Base-by-base conservation (phyloP, 1,284 basidiomycete genomes). In the Boletus coffeatus region DNA sequence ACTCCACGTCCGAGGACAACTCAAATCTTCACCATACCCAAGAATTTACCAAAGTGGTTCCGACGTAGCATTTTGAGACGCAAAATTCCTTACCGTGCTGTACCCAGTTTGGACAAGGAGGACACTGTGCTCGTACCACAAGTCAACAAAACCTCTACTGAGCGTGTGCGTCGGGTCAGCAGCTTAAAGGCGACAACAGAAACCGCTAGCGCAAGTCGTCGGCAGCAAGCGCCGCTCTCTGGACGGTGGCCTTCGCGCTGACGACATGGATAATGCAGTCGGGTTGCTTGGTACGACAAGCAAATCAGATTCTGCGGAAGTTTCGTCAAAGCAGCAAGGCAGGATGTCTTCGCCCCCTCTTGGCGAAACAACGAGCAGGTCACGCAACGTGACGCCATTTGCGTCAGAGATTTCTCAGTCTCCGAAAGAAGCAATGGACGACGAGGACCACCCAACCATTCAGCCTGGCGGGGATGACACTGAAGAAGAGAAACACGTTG, bases 61-160 rank as follows among this genome's bases (percentile, higher is more conserved):
- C 70, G 69, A 55, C 73, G 69, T 6, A 72, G 70, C 63, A 61
- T 73, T 14, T 59, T 74, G 60, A 71, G 58, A 25, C 65, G 71
- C 34, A 70, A 59, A 29, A 50, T 53, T 25, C 53, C 59, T 46
- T 43, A 58, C 32, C 68, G 32, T 7, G 34, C 56, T 16, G 36
- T 43, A 14, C 56, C 59, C 13, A 59, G 29, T 18, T 21, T 14
- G 16, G 58, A 13, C 43, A 50, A 58, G 13, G 58, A 59, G 16
- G 59, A 65, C 53, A 6, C 58, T 3, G 46, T 18, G 34, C 34
- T 65, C 13, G 11, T 14, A 6, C 53, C 25, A 5, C 29, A 34
- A n/a, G 57, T 8, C 18, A 25, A 58, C 16, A 59, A 57, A 39
- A 37, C n/a, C 9, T 36, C 59, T 13, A 56, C 59, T 5, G 55